Evolutionary conservation across 73 alveolate genomes (phyloP).

Genomic region (Uronychia binucleata): DNA sequence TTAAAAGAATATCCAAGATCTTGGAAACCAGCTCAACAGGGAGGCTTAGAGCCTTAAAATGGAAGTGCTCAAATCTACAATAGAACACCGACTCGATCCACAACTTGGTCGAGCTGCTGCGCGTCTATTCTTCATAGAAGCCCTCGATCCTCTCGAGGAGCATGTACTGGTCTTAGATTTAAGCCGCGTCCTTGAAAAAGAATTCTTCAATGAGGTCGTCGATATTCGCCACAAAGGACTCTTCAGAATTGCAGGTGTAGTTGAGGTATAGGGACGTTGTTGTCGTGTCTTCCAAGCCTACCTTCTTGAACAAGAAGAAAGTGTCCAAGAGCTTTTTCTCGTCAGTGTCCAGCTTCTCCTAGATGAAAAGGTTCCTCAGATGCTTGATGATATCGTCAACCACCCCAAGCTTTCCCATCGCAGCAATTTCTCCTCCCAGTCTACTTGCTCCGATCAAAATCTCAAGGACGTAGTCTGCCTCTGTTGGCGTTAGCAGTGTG

Average conservation of each 20-base stretch:
- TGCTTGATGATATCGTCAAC: background rate
- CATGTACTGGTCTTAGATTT: background rate
- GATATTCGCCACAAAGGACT: background rate
- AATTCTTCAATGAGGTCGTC: background rate
- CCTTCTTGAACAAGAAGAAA: background rate
- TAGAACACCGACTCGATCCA: background rate
- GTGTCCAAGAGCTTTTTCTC: background rate
- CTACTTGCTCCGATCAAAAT: background rate
- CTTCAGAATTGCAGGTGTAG: background rate
- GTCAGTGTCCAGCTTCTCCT: background rate
- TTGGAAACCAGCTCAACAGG: background rate
- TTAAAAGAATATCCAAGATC: background rate
- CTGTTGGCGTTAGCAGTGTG: background rate
- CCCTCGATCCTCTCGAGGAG: background rate
- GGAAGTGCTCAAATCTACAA: background rate
- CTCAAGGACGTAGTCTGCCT: background rate
- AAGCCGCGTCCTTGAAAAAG: background rate
- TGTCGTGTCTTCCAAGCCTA: background rate
- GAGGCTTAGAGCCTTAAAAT: background rate
- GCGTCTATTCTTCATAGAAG: background rate
- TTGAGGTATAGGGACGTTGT: background rate
- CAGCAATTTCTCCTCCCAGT: background rate
- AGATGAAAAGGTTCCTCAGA: background rate
- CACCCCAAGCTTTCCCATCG: background rate
- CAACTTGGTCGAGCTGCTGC: background rate